Evolutionary conservation across 805 yeast genomes (phyloP).

Genomic region (Komagataella mondaviorum): DNA sequence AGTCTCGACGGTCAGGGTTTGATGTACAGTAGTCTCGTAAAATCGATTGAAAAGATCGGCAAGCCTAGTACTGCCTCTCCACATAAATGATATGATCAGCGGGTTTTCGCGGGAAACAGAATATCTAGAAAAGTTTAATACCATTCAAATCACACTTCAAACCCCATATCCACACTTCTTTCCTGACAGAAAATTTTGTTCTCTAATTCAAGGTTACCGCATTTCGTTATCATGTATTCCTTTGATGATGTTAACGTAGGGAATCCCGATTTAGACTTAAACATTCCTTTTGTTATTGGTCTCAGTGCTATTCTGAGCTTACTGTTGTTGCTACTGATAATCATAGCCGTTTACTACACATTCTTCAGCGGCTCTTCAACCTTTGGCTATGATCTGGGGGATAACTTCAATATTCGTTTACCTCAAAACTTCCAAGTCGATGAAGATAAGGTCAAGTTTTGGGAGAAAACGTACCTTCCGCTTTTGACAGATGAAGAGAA

Average conservation of each 20-base stretch:
- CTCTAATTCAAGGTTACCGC: neutral
- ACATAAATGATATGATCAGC: neutral
- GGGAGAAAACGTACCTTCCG: conserved; percentile 7
- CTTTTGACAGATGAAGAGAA: conserved; percentile 10
- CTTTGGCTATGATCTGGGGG: conserved; percentile 1
- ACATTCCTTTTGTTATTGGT: conserved; percentile 6
- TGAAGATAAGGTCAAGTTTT: conserved; percentile 8
- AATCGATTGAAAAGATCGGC: neutral
- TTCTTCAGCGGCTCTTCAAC: conserved; percentile 11
- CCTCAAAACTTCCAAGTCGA: conserved; percentile 12
- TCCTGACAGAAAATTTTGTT: neutral
- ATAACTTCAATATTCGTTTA: conserved; percentile 9
- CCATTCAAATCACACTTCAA: neutral
- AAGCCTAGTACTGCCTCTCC: neutral
- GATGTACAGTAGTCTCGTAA: no score
- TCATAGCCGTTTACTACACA: conserved; percentile 12
- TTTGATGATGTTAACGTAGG: neutral
- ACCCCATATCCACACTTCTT: neutral
- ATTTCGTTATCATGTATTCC: neutral
- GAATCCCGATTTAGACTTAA: conserved; percentile 5
- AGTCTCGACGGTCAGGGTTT: no score
- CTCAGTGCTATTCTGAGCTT: conserved; percentile 14
- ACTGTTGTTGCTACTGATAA: conserved; percentile 10
- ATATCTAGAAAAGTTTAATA: neutral
- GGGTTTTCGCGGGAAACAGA: neutral